Conservation (phyloP, 1,139 yeast genomes). For the Taphrina deformans region DNA sequence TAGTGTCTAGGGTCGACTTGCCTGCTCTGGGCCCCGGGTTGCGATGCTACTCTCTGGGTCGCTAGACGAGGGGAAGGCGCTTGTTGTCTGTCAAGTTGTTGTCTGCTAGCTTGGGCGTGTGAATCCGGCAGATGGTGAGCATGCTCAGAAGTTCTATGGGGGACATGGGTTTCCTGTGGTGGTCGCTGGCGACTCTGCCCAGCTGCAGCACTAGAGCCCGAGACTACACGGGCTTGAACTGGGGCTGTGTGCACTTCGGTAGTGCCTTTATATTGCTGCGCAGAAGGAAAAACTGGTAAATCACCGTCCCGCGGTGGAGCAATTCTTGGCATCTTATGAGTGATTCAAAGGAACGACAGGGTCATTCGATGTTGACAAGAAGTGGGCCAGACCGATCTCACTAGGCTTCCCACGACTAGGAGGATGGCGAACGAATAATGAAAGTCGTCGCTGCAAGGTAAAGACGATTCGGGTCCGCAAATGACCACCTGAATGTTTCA, state of each 20-base stretch:
- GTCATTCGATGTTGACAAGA: no score
- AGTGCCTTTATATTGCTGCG: conserved; percentile 12
- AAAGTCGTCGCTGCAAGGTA: no score
- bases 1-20: background rate
- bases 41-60: background rate
- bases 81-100: background rate
- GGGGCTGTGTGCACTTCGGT: background rate
- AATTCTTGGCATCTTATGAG: background rate
- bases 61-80: background rate
- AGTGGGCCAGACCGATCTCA: no score
- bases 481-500: no score
- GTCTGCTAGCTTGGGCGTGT: background rate
- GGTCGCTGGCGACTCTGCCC: background rate
- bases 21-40: background rate
- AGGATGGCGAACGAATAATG: no score
- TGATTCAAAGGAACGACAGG: background rate
- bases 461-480: no score
- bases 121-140: background rate
- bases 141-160: background rate
- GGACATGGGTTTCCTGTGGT: background rate
- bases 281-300: conserved; percentile 13
- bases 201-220: background rate
- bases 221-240: background rate
- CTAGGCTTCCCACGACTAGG: no score
- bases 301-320: conserved; percentile 18